Conservation (phyloP, 2,329 filamentous ascomycete genomes). For the Xylariaceae sp. region DNA sequence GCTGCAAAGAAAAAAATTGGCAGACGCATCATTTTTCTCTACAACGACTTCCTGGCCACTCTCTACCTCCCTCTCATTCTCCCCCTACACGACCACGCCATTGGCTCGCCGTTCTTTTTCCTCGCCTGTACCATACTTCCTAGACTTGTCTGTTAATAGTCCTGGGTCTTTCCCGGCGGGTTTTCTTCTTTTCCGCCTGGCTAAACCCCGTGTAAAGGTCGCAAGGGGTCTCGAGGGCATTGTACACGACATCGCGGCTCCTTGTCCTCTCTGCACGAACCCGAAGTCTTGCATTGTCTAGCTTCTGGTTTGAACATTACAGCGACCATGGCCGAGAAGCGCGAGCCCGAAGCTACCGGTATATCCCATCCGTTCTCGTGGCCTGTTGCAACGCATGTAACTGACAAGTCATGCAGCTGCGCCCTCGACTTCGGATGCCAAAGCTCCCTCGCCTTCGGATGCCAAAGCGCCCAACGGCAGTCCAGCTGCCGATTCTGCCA, state of each 20-base stretch:
- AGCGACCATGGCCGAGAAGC: slow-evolving; percentile 23
- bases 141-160: slow-evolving; percentile 15
- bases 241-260: slow-evolving; percentile 11
- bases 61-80: slow-evolving; percentile 1
- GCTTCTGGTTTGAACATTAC: slow-evolving; percentile 8
- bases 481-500: slow-evolving; percentile 12
- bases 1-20: slow-evolving; percentile 15
- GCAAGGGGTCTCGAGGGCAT: slow-evolving; percentile 6
- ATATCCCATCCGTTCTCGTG: slow-evolving; percentile 5
- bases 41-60: not conserved
- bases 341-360: slow-evolving; percentile 18
- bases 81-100: slow-evolving; percentile 8
- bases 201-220: slow-evolving; percentile 2
- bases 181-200: slow-evolving; percentile 3
- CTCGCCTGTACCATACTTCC: slow-evolving; percentile 22
- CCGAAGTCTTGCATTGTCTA: too few species aligned
- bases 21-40: slow-evolving; percentile 8
- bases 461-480: slow-evolving; percentile 16
- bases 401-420: slow-evolving; percentile 10
- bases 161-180: slow-evolving; percentile 10
- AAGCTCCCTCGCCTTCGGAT: slow-evolving; percentile 15
- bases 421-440: slow-evolving; percentile 13
- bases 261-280: too few species aligned
- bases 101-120: slow-evolving; percentile 19
- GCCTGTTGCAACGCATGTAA: not conserved